Percentiles rank a stretch among this genome's conserved stretches.
Evolutionary conservation across 495 filamentous ascomycete genomes (phyloP).

Genomic region (Evernia prunastri): DNA sequence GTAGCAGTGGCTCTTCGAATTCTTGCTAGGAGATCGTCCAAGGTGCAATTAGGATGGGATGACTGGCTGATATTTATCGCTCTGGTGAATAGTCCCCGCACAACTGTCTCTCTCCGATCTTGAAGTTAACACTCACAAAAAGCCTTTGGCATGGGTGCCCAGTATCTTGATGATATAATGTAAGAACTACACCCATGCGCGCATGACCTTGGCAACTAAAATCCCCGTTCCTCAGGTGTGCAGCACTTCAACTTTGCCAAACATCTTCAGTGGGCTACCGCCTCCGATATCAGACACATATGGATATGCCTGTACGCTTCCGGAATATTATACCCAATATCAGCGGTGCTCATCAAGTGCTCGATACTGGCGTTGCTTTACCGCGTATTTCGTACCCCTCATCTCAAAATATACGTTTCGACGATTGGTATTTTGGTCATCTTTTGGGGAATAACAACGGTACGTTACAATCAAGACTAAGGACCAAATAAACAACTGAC

Average conservation of each 20-base stretch:
- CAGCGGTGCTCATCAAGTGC: slow-evolving; percentile 35
- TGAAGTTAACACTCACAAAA: background rate
- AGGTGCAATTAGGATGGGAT: slow-evolving; percentile 30
- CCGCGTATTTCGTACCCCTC: slow-evolving; percentile 33
- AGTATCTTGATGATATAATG: slow-evolving; percentile 8
- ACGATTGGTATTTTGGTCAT: slow-evolving; percentile 29
- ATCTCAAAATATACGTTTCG: slow-evolving; percentile 30
- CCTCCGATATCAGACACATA: slow-evolving; percentile 7
- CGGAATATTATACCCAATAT: slow-evolving; percentile 28
- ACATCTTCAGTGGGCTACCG: slow-evolving; percentile 4
- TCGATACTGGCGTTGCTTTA: slow-evolving; percentile 41
- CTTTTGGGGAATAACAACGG: slow-evolving; percentile 32
- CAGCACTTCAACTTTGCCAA: slow-evolving; percentile 6
- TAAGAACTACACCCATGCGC: background rate
- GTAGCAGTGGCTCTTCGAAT: slow-evolving; percentile 33
- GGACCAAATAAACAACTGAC: background rate
- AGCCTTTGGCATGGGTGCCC: slow-evolving; percentile 9
- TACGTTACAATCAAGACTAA: background rate
- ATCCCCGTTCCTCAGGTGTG: background rate
- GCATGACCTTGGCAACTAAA: background rate
- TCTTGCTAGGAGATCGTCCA: slow-evolving; percentile 28
- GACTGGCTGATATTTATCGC: slow-evolving; percentile 38
- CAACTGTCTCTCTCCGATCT: background rate
- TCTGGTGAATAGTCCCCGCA: slow-evolving; percentile 25
- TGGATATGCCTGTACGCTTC: slow-evolving; percentile 13